Evolutionary conservation across 2,329 filamentous ascomycete species (phyloP).

Genomic region (Polychaeton citri): DNA sequence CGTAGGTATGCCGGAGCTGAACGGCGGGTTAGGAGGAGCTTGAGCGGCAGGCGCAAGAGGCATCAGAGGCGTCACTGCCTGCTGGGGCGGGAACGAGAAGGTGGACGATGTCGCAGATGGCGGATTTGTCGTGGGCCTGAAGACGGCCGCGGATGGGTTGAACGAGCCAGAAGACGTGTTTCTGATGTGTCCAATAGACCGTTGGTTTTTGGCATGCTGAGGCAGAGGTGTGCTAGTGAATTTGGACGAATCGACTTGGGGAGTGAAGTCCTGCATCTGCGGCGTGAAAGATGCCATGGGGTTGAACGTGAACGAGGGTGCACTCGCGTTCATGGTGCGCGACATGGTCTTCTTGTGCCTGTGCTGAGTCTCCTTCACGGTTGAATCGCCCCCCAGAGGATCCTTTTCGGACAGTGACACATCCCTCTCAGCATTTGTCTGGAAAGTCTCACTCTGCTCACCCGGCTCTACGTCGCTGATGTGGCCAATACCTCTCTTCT

Average conservation of each 20-base stretch:
- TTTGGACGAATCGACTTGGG: conserved; percentile 11
- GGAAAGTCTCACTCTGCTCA: not conserved
- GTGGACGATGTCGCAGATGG: not conserved
- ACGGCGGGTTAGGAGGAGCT: no score
- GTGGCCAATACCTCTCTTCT: not conserved
- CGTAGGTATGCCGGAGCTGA: no score
- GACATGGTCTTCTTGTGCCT: conserved; percentile 34
- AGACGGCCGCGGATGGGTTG: conserved; percentile 41
- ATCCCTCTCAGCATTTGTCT: not conserved
- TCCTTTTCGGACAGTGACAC: conserved; percentile 7
- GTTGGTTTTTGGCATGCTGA: not conserved
- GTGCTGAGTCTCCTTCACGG: conserved; percentile 60
- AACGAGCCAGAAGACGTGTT: conserved; percentile 32
- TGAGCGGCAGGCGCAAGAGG: no score
- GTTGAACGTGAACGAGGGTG: conserved; percentile 45
- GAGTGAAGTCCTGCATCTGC: conserved; percentile 5
- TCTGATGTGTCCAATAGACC: conserved; percentile 8
- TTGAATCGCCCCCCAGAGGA: conserved; percentile 8
- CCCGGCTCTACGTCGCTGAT: not conserved
- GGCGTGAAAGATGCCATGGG: conserved; percentile 30
- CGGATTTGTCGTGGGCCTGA: conserved; percentile 20
- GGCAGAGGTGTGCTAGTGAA: conserved; percentile 1
- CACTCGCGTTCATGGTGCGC: conserved; percentile 67
- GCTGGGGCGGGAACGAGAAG: no score
- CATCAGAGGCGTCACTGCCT: no score